Evolutionary conservation across 1,284 basidiomycete genomes (phyloP), one percentile per base, ranked within the genome.

Genomic region (Ustilago hordei): DNA sequence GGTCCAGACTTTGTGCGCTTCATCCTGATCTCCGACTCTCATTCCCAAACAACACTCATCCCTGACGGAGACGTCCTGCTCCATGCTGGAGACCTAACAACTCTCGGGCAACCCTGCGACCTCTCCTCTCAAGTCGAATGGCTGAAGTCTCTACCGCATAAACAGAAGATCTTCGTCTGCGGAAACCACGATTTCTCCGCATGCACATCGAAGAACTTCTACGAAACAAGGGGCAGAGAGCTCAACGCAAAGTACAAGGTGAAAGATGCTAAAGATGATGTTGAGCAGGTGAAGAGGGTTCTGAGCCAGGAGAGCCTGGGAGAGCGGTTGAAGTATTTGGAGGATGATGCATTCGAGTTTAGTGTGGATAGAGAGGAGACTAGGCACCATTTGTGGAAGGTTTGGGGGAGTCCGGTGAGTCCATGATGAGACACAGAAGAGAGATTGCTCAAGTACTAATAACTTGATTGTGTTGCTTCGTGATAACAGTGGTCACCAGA

Each of bases 161-260:
- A 31, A 1, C 34, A 13, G 23, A 81, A 81, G 47, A 48, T 79
- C 32, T 66, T 79, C 50, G 63, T 62, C 7, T 71, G 66, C 1
- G 79, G 79, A 28, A 81, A 81, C 39, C 79, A 81, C 64, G 79
- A 79, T 41, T 79, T 74, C 36, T 35, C 64, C 8, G 64, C 75
- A 2, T 68, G 64, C 45, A 59, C 55, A 8, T 45, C 15, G 1
- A 39, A 57, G 7, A 45, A 45, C 13, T 80, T 60, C 47, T 75
- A 75, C 55, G 65, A 62, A 28, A 54, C 36, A 1, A 47, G 58
- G 3, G 79, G 76, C 7, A 47, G 63, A 8, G 19, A 73, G 36
- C 56, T 80, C 23, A 71, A 81, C 60, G 43, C 35, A 8, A 32
- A 47, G 41, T 79, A 54, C 43, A 34, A 48, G 2, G 55, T 69